Evolutionary conservation across 805 yeast species (phyloP).

Genomic region (Danielia reshetovae): DNA sequence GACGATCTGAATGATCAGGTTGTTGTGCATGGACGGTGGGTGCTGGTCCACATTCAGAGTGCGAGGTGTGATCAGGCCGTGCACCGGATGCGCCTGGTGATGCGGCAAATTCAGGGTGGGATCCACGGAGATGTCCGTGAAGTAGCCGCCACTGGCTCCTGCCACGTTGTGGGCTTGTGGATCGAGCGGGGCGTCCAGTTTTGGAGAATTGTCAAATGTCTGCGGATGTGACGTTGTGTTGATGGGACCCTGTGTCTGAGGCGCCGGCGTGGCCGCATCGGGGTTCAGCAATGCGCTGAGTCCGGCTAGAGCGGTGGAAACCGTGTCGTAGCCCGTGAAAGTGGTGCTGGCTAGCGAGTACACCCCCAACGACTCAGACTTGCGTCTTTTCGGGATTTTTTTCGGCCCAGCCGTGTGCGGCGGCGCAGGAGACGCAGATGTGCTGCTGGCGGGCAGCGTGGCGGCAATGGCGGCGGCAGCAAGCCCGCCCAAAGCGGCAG

Average conservation of each 20-base stretch:
- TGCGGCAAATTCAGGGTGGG: constrained; percentile 43
- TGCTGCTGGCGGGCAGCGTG: constrained; percentile 4
- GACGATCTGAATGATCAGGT: constrained; percentile 38
- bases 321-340: constrained; percentile 40
- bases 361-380: constrained; percentile 18
- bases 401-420: constrained; percentile 3
- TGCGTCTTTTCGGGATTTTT: constrained; percentile 6
- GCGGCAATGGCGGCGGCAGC: constrained; percentile 6
- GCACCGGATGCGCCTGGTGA: constrained; percentile 22
- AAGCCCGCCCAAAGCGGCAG: constrained; percentile 14
- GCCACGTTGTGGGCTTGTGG: constrained; percentile 27
- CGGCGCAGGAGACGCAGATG: constrained; percentile 3
- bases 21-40: constrained; percentile 24
- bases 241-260: constrained; percentile 9
- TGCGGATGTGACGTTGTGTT: constrained; percentile 18
- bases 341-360: constrained; percentile 32
- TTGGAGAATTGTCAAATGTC: constrained; percentile 23
- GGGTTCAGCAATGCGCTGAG: constrained; percentile 30
- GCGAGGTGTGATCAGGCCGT: constrained; percentile 15
- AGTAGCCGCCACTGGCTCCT: constrained; percentile 38
- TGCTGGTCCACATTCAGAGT: constrained; percentile 12
- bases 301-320: constrained; percentile 42
- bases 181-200: constrained; percentile 26
- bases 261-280: not conserved
- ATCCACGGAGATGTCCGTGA: constrained; percentile 40